These are phyloP conservation scores for Starmerella apicola DNA, from an alignment of 805 yeast species.

Conservation along the genomic window DNA sequence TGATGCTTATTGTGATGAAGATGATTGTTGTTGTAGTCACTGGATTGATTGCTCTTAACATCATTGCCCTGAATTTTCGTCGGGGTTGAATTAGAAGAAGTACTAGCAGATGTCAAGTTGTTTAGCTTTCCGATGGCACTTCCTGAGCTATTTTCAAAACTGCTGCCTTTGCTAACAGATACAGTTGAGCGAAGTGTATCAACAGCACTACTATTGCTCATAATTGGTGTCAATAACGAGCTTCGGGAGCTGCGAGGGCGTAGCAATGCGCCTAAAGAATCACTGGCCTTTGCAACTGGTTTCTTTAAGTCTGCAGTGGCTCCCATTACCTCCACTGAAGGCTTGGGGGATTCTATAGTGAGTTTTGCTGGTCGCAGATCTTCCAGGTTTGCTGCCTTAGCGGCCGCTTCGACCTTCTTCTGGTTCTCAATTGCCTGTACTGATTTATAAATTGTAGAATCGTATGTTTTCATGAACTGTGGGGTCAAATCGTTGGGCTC, in stretches of 20 bases:
- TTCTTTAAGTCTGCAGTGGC: neutral
- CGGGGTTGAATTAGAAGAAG: neutral
- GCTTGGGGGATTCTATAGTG: neutral
- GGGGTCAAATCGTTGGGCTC: conserved; percentile 18
- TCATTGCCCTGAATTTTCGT: too few relatives aligned
- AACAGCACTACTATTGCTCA: neutral
- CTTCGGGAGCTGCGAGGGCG: neutral
- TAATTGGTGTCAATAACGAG: neutral
- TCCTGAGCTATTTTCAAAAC: too few relatives aligned
- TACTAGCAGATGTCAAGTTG: neutral
- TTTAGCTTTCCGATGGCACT: too few relatives aligned
- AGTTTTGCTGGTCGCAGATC: conserved; percentile 3
- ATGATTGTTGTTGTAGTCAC: too few relatives aligned
- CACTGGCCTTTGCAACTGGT: neutral
- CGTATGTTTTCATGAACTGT: conserved; percentile 47
- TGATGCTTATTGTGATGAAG: neutral
- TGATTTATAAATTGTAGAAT: conserved; percentile 39
- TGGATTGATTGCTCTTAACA: too few relatives aligned
- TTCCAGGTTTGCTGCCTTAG: conserved; percentile 21
- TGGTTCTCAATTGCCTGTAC: conserved; percentile 16
- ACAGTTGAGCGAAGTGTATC: neutral
- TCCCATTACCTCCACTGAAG: neutral
- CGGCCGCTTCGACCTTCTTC: conserved; percentile 21
- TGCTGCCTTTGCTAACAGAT: neutral
- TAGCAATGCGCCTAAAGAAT: neutral